Base-by-base conservation (phyloP, 2,329 filamentous ascomycete genomes). In the Claviceps citrina region DNA sequence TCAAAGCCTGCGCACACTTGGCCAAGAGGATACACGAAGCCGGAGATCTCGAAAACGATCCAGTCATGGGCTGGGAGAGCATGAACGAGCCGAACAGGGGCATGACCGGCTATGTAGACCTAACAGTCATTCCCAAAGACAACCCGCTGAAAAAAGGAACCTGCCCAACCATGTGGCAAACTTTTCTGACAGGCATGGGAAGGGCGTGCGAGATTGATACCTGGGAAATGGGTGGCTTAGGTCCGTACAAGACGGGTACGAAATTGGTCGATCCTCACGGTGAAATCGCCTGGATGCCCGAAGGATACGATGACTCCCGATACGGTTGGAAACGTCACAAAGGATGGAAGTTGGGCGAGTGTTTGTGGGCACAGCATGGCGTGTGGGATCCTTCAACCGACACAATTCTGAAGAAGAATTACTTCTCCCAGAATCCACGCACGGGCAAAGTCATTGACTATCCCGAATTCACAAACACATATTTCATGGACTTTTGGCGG, bases 11-110 rank as follows among this genome's bases (percentile, higher is more conserved):
- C 48, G 76, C 73, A 16, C 82, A 94, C 55, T 69, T 98, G 7
- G 89, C 87, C 0, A 72, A 74, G 55, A 74, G 82, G 43, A 93
- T 98, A 48, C 78, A 85, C 43, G 86, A 96, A 51, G 87, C 91
- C 1, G 87, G 85, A 0, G 87, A 86, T 55, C 67, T 98, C 10
- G 82, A 93, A 54, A 73, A 91, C 47, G 78, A 87, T 18, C 77
- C 91, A 24, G 78, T 98, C 5, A 81, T 96, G 50, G 91, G 91
- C 2, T 98, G 89, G 83, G 91, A 98, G 65, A 94, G 78, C 53
- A 67, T 96, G 60, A 98, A 98, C 54, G 91, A 98, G 60, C 91
- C 91, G 1, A 91, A 93, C 58, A 75, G 83, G 53, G 89, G 93
- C 19, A 68, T 95, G 54, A 76, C 93, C 36, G 87, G 87, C 10